These are phyloP conservation scores for Fonsecaea multimorphosa DNA, from an alignment of 2,329 filamentous ascomycete genomes.

Conservation along the genomic window DNA sequence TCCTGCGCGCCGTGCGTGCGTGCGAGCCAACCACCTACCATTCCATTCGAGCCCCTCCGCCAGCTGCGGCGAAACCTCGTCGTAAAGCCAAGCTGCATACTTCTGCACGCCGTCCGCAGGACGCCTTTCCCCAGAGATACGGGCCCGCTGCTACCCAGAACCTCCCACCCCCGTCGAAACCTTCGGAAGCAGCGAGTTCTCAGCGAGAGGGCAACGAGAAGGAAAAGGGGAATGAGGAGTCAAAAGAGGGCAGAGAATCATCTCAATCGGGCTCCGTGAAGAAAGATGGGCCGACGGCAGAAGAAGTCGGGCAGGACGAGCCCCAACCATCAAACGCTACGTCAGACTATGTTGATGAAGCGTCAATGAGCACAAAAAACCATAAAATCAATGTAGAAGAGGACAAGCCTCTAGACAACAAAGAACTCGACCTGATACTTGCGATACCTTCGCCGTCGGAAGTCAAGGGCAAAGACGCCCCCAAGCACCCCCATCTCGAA, in stretches of 20 bases:
- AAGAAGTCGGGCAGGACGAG: conserved; percentile 33
- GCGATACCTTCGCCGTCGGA: conserved; percentile 49
- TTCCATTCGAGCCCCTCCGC: conserved; percentile 49
- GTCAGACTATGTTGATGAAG: conserved; percentile 32
- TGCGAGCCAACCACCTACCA: conserved; percentile 54
- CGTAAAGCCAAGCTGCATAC: conserved; percentile 46
- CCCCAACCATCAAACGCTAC: conserved; percentile 31
- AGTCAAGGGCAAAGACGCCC: conserved; percentile 36
- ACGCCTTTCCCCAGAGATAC: conserved; percentile 53
- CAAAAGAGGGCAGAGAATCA: conserved; percentile 1
- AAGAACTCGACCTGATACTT: conserved; percentile 49
- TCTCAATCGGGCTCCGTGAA: conserved; percentile 17
- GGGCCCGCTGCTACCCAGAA: conserved; percentile 53
- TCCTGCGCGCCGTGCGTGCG: conserved; percentile 63
- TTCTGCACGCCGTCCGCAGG: conserved; percentile 45
- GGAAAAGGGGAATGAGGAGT: conserved; percentile 24
- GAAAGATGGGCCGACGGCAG: conserved; percentile 20
- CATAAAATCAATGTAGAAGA: conserved; percentile 25
- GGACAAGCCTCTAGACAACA: conserved; percentile 30
- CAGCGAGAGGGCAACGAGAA: conserved; percentile 22
- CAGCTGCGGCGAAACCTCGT: conserved; percentile 38
- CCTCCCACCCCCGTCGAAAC: conserved; percentile 47
- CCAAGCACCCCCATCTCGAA: conserved; percentile 55
- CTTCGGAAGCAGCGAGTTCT: conserved; percentile 37
- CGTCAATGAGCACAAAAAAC: conserved; percentile 20